Evolutionary conservation across 1,139 yeast species (phyloP).

Genomic region (Tardiomyces depauwii): DNA sequence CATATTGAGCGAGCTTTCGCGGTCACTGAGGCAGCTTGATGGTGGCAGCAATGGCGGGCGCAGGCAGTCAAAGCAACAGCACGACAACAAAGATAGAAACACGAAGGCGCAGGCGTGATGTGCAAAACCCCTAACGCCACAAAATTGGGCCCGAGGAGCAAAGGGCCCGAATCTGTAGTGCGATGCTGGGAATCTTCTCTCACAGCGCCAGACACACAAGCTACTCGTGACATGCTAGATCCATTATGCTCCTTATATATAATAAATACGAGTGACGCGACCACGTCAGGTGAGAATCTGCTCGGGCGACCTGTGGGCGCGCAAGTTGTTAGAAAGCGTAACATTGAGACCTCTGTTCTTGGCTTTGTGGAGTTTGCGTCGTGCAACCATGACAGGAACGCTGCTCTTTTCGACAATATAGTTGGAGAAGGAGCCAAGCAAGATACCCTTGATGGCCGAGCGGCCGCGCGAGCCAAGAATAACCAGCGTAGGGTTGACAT

Average conservation of each 20-base stretch:
- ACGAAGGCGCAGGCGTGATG: conserved; percentile 1
- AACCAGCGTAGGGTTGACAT: conserved; percentile 71
- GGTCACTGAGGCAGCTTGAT: not conserved
- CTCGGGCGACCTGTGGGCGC: conserved; percentile 7
- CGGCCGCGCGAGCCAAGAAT: conserved; percentile 76
- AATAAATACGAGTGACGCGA: conserved; percentile 3
- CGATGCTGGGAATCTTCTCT: too few species aligned
- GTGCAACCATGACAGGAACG: conserved; percentile 86
- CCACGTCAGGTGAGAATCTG: not conserved
- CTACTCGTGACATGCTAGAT: too few species aligned
- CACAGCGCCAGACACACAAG: too few species aligned
- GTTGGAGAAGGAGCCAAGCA: conserved; percentile 64
- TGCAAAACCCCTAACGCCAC: not conserved
- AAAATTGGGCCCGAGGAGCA: too few species aligned
- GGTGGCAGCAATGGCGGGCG: not conserved
- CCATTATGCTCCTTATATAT: too few species aligned
- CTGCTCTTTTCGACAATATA: conserved; percentile 66
- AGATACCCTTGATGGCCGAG: conserved; percentile 63
- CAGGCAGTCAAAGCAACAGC: not conserved
- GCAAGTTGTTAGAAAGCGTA: conserved; percentile 31
- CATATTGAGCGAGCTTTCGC: conserved; percentile 12
- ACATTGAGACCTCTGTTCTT: conserved; percentile 38
- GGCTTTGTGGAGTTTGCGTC: conserved; percentile 69
- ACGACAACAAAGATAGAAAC: not conserved
- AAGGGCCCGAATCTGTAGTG: too few species aligned